A percentile compares a stretch with the other conserved stretches of the same genome.
Conservation (phyloP, 805 yeast genomes). For the Schwanniomyces sp. region DNA sequence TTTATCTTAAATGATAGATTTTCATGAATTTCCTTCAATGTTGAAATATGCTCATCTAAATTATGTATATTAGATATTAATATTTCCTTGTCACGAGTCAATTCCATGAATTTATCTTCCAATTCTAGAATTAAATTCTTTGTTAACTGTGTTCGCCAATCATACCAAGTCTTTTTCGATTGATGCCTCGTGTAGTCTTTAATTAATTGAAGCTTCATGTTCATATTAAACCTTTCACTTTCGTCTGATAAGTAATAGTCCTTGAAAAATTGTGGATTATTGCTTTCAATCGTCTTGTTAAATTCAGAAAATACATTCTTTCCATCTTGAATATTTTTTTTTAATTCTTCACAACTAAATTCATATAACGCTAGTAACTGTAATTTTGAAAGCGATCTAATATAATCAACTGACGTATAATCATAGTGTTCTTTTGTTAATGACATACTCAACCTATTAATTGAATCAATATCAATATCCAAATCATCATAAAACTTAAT, state of each 20-base stretch:
- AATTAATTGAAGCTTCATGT: constrained; percentile 48
- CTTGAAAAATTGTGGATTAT: constrained; percentile 50
- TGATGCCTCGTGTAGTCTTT: constrained; percentile 52
- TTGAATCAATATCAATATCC: constrained; percentile 28
- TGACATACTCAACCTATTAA: constrained; percentile 22
- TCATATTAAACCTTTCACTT: constrained; percentile 40
- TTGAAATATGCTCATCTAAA: constrained; percentile 8
- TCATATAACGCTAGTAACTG: constrained; percentile 50
- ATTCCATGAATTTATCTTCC: constrained; percentile 15
- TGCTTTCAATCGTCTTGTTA: constrained; percentile 43
- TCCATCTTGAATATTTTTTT: constrained; percentile 51
- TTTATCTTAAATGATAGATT: constrained; percentile 14
- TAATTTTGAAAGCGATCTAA: constrained; percentile 38
- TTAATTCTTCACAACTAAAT: constrained; percentile 54
- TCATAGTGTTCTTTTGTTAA: constrained; percentile 4
- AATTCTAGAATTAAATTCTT: constrained; percentile 42
- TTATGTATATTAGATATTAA: constrained; percentile 11
- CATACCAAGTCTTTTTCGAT: constrained; percentile 59
- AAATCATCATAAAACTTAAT: constrained; percentile 48
- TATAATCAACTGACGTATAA: constrained; percentile 31
- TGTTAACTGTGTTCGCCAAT: constrained; percentile 57
- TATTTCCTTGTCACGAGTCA: constrained; percentile 17
- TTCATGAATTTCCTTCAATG: constrained; percentile 7
- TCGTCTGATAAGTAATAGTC: constrained; percentile 45
- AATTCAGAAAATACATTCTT: constrained; percentile 45